Base-by-base conservation (phyloP, 192 early-diverging fungal species). In the Gamsiella multidivaricata region DNA sequence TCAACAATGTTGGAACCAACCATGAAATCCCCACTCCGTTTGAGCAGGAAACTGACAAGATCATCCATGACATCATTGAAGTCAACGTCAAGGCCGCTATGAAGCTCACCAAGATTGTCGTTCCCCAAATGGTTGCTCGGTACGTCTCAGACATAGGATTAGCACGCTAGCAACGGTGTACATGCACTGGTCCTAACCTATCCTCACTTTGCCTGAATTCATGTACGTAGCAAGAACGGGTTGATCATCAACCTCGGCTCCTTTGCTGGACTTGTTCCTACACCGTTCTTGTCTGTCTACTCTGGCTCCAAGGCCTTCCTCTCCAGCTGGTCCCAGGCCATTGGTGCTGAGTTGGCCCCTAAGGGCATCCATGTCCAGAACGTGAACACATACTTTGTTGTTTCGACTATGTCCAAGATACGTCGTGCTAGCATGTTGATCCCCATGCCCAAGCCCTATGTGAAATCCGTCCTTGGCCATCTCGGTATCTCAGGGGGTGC, bases 311-410 rank as follows among this genome's bases (percentile, higher is more conserved):
- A 99, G 81, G 89, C 94, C 8, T 98, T 97, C 84, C 82, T 98
- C 62, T 88, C 88, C 50, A 91, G 83, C 68, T 98, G 94, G 90
- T 95, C 93, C 51, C 90, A 93, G 82, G 95, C 94, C 32, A 81
- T 99, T 50, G 95, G 90, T 23, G 84, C 88, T 25, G 97, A 99
- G 79, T 71, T 94, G 32, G 80, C 85, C 26, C 65, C 82, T 7
- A 76, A 85, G 25, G 90, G 90, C 43, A 86, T 99, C 25, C 81
- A 91, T 25, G 96, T 99, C 31, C 90, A 99, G 86, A 91, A 95
- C 82, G 66, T 97, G 67, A 97, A 96, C 76, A 95, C 95, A 25
- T 98, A 94, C 84, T 99, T 97, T 92, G 96, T 99, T 69, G 88
- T 91, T 54, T 94, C 97, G 12, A 87, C 88, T 52, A 98, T 99